Evolutionary conservation across 2,329 filamentous ascomycete genomes (phyloP).

Genomic region (Fusarium kyushuense): DNA sequence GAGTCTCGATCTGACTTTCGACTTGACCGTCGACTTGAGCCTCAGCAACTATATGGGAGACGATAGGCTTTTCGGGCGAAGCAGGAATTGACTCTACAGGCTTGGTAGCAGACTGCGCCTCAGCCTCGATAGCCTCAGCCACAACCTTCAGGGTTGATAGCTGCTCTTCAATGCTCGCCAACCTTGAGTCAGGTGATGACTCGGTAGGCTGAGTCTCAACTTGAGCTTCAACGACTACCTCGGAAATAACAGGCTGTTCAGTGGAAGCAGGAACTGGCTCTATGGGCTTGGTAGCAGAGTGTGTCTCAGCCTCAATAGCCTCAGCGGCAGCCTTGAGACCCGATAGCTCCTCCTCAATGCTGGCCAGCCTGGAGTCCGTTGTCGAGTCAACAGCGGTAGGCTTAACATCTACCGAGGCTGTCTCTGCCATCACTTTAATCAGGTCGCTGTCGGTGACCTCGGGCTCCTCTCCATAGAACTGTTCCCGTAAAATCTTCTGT

Average conservation of each 20-base stretch:
- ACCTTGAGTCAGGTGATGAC: slow-evolving; percentile 7
- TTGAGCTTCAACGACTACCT: slow-evolving; percentile 4
- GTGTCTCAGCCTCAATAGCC: slow-evolving; percentile 4
- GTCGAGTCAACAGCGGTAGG: slow-evolving; percentile 12
- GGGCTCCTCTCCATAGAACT: slow-evolving; percentile 44
- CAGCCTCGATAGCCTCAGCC: slow-evolving; percentile 1
- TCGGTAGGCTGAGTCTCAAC: neutral
- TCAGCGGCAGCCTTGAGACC: neutral
- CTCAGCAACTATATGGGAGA: slow-evolving; percentile 2
- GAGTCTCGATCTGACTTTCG: neutral
- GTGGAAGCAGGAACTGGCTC: neutral
- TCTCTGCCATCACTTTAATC: slow-evolving; percentile 51
- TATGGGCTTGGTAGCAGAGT: slow-evolving; percentile 1
- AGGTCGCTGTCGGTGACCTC: slow-evolving; percentile 54
- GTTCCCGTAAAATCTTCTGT: slow-evolving; percentile 50
- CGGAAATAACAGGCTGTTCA: slow-evolving; percentile 1
- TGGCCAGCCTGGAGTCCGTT: neutral
- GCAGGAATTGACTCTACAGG: slow-evolving; percentile 1
- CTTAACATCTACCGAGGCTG: slow-evolving; percentile 33
- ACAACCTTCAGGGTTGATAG: slow-evolving; percentile 6
- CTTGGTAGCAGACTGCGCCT: slow-evolving; percentile 3
- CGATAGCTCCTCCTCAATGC: slow-evolving; percentile 2
- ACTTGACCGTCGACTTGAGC: neutral
- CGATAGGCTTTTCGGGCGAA: neutral
- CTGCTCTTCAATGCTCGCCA: slow-evolving; percentile 41